A percentile compares a stretch with the other conserved stretches of the same genome.
These are phyloP conservation scores for Solanum tarapatanum DNA, from an alignment of 257 asterid genomes.

Conservation along the genomic window DNA sequence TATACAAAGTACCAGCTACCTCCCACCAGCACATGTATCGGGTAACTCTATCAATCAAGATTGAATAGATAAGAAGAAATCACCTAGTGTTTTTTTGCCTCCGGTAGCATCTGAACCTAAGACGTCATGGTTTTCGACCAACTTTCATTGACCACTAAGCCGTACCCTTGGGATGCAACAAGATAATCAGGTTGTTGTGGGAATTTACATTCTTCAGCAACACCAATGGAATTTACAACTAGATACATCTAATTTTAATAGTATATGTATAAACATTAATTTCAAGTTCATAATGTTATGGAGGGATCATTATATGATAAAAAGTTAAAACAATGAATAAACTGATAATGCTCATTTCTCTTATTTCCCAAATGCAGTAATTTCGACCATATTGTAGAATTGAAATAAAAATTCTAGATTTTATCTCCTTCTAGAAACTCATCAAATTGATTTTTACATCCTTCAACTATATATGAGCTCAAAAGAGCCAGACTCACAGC, in stretches of 20 bases:
- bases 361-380: neutral
- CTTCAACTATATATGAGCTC: neutral
- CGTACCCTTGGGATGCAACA: neutral
- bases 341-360: neutral
- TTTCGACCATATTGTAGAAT: neutral
- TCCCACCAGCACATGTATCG: neutral
- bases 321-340: neutral
- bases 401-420: neutral
- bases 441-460: neutral
- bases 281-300: neutral
- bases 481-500: neutral
- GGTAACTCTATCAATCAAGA: neutral
- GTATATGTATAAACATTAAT: neutral
- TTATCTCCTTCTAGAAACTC: neutral
- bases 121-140: neutral
- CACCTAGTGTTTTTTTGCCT: neutral
- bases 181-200: neutral
- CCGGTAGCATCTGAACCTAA: neutral
- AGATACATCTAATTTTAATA: neutral
- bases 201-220: neutral
- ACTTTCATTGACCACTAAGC: neutral
- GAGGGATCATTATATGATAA: neutral
- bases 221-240: neutral
- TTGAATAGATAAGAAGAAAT: neutral
- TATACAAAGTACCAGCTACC: neutral